These are phyloP conservation scores for Termitomyces sp. DNA, from an alignment of 768 basidiomycete species.

Conservation along the genomic window DNA sequence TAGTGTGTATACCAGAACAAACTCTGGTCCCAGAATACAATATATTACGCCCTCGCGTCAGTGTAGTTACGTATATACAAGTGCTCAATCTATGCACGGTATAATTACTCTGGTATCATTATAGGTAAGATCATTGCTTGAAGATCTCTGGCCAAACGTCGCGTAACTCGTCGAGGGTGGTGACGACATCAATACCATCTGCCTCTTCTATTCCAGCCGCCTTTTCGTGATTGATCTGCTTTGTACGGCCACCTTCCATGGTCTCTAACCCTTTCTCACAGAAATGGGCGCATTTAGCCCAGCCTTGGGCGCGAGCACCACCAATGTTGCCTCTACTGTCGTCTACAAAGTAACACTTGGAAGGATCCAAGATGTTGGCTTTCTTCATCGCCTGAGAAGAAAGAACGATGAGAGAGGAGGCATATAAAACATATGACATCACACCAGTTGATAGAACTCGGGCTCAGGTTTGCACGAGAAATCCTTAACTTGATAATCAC, in stretches of 20 bases:
- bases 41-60: too few species aligned
- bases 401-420: neutral
- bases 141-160: conserved; percentile 75
- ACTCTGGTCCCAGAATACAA: neutral
- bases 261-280: conserved; percentile 60
- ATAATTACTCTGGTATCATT: conserved; percentile 9
- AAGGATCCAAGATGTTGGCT: conserved; percentile 57
- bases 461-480: conserved; percentile 82
- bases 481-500: conserved; percentile 62
- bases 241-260: conserved; percentile 57
- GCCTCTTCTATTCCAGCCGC: conserved; percentile 25
- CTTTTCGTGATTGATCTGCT: conserved; percentile 38
- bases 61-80: neutral
- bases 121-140: conserved; percentile 20
- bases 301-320: conserved; percentile 59
- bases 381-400: conserved; percentile 53
- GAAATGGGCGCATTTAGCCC: conserved; percentile 75
- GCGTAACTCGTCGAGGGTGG: conserved; percentile 60
- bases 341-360: conserved; percentile 75
- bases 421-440: neutral
- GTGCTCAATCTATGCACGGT: conserved; percentile 3
- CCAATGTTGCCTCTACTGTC: conserved; percentile 69
- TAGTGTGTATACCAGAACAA: neutral
- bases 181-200: conserved; percentile 48
- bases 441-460: conserved; percentile 65